phyloP scores from a whole-genome alignment of 371 early-diverging fungal genomes.

The Nematocida parisii region DNA sequence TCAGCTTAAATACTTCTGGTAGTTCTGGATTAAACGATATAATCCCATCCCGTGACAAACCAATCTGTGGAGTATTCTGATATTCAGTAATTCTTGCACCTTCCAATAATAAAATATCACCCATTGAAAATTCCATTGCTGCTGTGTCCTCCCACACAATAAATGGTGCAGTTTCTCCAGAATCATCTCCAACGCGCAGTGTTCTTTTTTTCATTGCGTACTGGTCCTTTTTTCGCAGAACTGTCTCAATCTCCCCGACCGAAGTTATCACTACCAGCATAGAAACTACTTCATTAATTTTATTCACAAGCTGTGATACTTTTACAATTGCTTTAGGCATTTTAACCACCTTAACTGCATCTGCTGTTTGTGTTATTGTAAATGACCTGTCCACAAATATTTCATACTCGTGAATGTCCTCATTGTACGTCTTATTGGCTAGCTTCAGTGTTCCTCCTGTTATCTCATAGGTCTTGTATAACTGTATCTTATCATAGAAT shows the following conservation, averaged over 20 bases:
- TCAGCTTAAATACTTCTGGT: slow-evolving; percentile 75
- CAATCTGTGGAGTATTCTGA: slow-evolving; percentile 74
- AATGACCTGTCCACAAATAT: slow-evolving; percentile 75
- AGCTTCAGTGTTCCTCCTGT: slow-evolving; percentile 77
- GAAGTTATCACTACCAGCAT: slow-evolving; percentile 77
- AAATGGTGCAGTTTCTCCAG: slow-evolving; percentile 72
- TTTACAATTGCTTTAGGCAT: slow-evolving; percentile 74
- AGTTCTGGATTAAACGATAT: slow-evolving; percentile 78
- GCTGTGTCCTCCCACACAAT: slow-evolving; percentile 85
- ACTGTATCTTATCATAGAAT: slow-evolving; percentile 75
- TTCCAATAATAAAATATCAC: slow-evolving; percentile 78
- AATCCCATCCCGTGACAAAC: slow-evolving; percentile 65
- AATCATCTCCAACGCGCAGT: slow-evolving; percentile 76
- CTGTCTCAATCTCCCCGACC: slow-evolving; percentile 72
- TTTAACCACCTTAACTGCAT: slow-evolving; percentile 72
- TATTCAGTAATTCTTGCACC: slow-evolving; percentile 80
- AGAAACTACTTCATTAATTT: slow-evolving; percentile 75
- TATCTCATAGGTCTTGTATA: slow-evolving; percentile 79
- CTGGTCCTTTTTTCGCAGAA: slow-evolving; percentile 74
- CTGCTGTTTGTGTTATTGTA: slow-evolving; percentile 71
- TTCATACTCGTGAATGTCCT: slow-evolving; percentile 75
- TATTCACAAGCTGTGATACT: slow-evolving; percentile 73
- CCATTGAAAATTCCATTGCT: slow-evolving; percentile 71
- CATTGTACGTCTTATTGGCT: slow-evolving; percentile 80
- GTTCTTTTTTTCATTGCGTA: slow-evolving; percentile 75